Evolutionary conservation across 2,329 filamentous ascomycete species (phyloP), one percentile per base, ranked within the genome.

Genomic region (Blastomyces gilchristii): DNA sequence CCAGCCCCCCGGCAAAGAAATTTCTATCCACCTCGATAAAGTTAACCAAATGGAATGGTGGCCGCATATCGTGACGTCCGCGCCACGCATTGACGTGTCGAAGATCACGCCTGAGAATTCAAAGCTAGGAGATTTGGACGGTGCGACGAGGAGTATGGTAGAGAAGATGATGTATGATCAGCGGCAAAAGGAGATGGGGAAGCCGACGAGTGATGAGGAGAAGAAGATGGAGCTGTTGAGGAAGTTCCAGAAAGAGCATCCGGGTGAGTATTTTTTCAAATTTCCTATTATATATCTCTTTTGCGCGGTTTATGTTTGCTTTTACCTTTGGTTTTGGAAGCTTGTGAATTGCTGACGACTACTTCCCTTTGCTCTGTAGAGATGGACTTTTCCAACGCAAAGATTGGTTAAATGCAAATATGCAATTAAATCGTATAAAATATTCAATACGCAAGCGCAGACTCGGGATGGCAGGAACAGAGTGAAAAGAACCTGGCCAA

Each of bases 111-210:
- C 94, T 28, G 94, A 97, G 78, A 92, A 88, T 74, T 92, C 88
- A 73, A 96, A 91, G 76, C 82, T 99, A 71, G 87, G 89, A 63
- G 94, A 99, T 75, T 81, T 99, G 68, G 93, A 97, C 73, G 94
- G 94, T 65, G 89, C 96, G 82, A 99, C 94, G 62, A 85, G 94
- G 67, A 85, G 87, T 64, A 97, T 99, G 93, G 94, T 99, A 54
- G 94, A 99, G 85, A 99, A 99, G 85, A 99, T 99, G 94, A 99
- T 99, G 94, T 99, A 84, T 72, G 94, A 99, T 80, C 94, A 99
- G 82, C 83, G 89, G 68, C 92, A 97, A 80, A 99, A 99, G 85
- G 92, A 97, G 80, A 81, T 84, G 76, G 94, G 94, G 4, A 83
- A 88, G 76, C 90, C 91, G 57, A 91, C 88, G 14, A 96, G 90